These are phyloP conservation scores for Colletotrichum liriopes DNA, from an alignment of 2,329 filamentous ascomycete species.

Conservation along the genomic window DNA sequence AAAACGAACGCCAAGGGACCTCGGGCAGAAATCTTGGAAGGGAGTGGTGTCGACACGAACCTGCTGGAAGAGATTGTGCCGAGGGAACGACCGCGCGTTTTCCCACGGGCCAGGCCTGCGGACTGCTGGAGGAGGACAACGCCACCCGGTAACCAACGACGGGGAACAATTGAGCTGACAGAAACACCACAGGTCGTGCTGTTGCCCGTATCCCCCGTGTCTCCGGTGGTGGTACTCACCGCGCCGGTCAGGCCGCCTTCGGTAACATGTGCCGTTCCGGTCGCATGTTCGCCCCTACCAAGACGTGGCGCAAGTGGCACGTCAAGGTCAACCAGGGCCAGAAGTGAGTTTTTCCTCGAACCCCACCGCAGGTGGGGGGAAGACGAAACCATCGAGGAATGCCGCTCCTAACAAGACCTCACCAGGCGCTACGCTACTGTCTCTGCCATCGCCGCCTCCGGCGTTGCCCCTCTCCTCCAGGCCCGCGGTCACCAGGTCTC, in stretches of 20 bases:
- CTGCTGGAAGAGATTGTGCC: conserved; percentile 15
- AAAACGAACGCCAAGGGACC: conserved; percentile 20
- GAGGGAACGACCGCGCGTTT: conserved; percentile 18
- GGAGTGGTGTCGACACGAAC: conserved; percentile 11
- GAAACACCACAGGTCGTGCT: conserved; percentile 81
- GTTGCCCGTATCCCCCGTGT: conserved; percentile 99
- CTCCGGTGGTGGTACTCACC: conserved; percentile 99
- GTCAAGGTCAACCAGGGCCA: conserved; percentile 99
- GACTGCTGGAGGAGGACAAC: conserved; percentile 19
- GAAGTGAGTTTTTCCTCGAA: conserved; percentile 76
- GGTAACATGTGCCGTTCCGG: conserved; percentile 99
- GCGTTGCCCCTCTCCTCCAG: conserved; percentile 93
- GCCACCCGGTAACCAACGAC: not conserved
- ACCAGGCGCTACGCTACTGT: conserved; percentile 94
- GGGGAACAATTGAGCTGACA: conserved; percentile 35
- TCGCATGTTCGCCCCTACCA: conserved; percentile 99
- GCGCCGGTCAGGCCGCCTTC: conserved; percentile 99
- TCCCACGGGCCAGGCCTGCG: not conserved
- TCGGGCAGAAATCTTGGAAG: conserved; percentile 29
- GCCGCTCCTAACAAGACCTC: conserved; percentile 34
- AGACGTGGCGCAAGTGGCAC: conserved; percentile 99
- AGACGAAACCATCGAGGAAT: not conserved
- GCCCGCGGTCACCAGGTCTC: conserved; percentile 97
- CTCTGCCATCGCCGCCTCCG: conserved; percentile 96
- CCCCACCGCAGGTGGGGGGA: not conserved